Base-by-base conservation (phyloP, 2,329 filamentous ascomycete species). In the Fusarium hainanense region DNA sequence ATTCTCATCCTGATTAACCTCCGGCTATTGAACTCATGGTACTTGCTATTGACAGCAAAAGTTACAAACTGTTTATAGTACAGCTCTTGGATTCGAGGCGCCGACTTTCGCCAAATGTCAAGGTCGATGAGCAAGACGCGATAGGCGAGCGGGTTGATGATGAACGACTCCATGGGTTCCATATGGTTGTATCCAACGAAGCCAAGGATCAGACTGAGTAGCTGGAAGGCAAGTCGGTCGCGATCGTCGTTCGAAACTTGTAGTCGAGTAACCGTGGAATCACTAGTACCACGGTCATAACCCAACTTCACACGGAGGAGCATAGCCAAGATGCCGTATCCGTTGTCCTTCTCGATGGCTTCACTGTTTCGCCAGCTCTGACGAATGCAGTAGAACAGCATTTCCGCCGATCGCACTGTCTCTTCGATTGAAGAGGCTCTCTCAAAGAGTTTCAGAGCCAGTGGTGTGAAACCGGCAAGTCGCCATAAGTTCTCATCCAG, bases 351-450 rank as follows among this genome's bases (percentile, higher is more conserved):
- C 79, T 99, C 96, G 92, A 99, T 98, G 27, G 96, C 94, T 78
- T 99, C 97, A 72, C 96, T 98, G 71, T 98, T 98, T 69, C 96
- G 89, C 96, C 97, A 99, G 77, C 92, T 98, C 69, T 92, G 91
- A 70, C 92, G 91, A 51, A 98, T 92, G 64, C 93, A 93, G 69
- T 92, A 89, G 67, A 98, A 94, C 27, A 97, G 84, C 74, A 97
- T 92, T 74, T 97, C 90, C 4, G 97, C 89, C 2, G 94, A 90
- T 56, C 92, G 87, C 12, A 94, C 82, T 28, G 94, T 89, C 46
- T 90, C 90, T 50, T 94, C 89, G 10, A 88, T 84, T 0, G 89
- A 90, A 4, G 85, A 85, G 2, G 96, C 91, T 34, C 90, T 86
- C 76, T 98, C 93, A 9, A 99, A 85, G 37, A 98, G 82, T 76